Conservation (phyloP, 2,329 filamentous ascomycete genomes). For the Beauveria bassiana region DNA sequence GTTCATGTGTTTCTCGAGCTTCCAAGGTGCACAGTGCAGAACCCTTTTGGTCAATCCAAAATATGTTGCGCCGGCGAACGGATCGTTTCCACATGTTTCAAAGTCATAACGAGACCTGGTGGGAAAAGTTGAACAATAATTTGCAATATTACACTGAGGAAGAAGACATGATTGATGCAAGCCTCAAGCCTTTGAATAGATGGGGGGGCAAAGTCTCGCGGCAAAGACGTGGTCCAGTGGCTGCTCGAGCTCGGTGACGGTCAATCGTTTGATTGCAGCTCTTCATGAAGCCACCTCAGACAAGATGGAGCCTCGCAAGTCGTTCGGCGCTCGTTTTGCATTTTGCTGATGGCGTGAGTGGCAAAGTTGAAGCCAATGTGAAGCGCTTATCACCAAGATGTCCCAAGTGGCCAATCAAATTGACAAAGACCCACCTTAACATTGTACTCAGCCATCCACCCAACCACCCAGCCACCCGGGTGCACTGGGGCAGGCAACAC, state of each 20-base stretch:
- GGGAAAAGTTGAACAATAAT: neutral
- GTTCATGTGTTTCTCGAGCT: neutral
- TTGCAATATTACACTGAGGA: neutral
- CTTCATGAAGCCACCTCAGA: neutral
- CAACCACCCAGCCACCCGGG: slow-evolving; percentile 1
- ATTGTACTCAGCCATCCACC: neutral
- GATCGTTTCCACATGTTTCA: too few relatives aligned
- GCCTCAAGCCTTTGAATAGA: neutral
- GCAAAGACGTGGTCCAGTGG: neutral
- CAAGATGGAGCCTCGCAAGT: neutral
- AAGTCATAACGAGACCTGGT: neutral
- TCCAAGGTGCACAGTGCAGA: neutral
- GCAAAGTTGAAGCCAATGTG: too few relatives aligned
- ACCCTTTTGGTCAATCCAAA: neutral
- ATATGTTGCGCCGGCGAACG: neutral
- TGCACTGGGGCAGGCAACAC: neutral
- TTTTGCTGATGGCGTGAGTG: too few relatives aligned
- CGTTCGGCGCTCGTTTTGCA: too few relatives aligned
- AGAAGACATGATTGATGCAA: neutral
- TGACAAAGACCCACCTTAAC: neutral
- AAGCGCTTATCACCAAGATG: too few relatives aligned
- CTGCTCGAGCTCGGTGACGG: neutral
- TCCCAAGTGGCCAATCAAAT: too few relatives aligned
- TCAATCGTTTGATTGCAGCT: too few relatives aligned
- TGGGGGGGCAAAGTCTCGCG: neutral